These are phyloP conservation scores for Annulohypoxylon stygium DNA, from an alignment of 495 filamentous ascomycete species.

Conservation along the genomic window DNA sequence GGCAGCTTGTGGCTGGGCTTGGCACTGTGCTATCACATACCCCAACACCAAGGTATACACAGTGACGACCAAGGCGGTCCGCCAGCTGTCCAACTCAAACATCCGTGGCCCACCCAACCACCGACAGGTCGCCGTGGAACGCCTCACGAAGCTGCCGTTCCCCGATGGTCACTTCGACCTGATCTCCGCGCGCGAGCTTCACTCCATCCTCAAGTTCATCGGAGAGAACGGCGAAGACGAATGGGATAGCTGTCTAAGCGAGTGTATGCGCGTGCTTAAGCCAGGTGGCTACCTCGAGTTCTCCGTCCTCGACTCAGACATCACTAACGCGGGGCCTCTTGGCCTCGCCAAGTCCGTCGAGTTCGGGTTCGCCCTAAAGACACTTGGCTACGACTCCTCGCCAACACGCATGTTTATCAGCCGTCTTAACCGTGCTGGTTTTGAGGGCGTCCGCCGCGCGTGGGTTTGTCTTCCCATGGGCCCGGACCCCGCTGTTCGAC, in stretches of 20 bases:
- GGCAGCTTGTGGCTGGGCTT: constrained; percentile 91
- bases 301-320: constrained; percentile 86
- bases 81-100: constrained; percentile 73
- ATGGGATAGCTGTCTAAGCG: constrained; percentile 84
- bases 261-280: constrained; percentile 91
- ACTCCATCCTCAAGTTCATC: constrained; percentile 80
- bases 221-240: constrained; percentile 77
- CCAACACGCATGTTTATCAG: constrained; percentile 84
- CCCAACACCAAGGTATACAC: constrained; percentile 89
- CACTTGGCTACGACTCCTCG: constrained; percentile 85
- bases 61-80: constrained; percentile 75
- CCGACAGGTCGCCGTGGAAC: constrained; percentile 78
- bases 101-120: constrained; percentile 90
- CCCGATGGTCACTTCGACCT: constrained; percentile 90
- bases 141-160: constrained; percentile 87
- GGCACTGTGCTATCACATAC: constrained; percentile 88
- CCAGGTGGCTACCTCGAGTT: constrained; percentile 95
- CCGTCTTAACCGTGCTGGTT: constrained; percentile 79
- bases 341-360: constrained; percentile 86
- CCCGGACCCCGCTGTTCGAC: constrained; percentile 63
- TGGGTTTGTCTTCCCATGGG: constrained; percentile 95
- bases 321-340: constrained; percentile 82
- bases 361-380: constrained; percentile 88
- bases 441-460: constrained; percentile 81
- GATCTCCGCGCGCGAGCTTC: constrained; percentile 89